Evolutionary conservation across 2,329 filamentous ascomycete genomes (phyloP).

Genomic region (Didymella segeticola): DNA sequence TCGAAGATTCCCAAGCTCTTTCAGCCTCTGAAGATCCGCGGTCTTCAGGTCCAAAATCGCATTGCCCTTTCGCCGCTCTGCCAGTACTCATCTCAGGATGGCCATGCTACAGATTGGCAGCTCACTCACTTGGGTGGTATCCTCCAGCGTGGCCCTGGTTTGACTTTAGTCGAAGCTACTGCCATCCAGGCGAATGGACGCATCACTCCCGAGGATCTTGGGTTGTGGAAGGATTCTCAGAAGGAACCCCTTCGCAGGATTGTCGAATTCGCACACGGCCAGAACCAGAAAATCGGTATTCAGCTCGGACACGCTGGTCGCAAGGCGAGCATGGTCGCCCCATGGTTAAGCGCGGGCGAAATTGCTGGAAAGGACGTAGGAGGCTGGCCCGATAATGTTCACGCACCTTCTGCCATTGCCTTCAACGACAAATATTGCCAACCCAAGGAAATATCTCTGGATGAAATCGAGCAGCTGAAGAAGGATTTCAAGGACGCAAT

Average conservation of each 20-base stretch:
- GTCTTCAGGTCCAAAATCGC: constrained; percentile 71
- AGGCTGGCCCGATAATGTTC: constrained; percentile 62
- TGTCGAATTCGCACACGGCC: constrained; percentile 79
- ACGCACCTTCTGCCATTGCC: constrained; percentile 65
- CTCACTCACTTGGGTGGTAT: constrained; percentile 83
- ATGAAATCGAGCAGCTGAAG: constrained; percentile 72
- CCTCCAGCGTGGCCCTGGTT: constrained; percentile 73
- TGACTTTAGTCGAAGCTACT: constrained; percentile 81
- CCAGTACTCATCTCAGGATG: constrained; percentile 71
- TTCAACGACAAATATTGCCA: constrained; percentile 67
- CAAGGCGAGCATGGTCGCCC: constrained; percentile 65
- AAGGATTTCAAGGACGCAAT: constrained; percentile 68
- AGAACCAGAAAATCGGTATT: constrained; percentile 77
- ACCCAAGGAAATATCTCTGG: constrained; percentile 71
- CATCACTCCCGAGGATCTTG: constrained; percentile 80
- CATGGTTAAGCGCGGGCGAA: constrained; percentile 66
- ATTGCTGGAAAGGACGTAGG: constrained; percentile 63
- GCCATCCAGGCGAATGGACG: constrained; percentile 77
- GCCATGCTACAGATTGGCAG: constrained; percentile 82
- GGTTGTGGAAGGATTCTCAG: constrained; percentile 86
- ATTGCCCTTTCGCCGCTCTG: constrained; percentile 62
- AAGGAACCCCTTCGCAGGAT: constrained; percentile 73
- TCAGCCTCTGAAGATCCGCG: constrained; percentile 63
- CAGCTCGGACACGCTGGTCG: constrained; percentile 83
- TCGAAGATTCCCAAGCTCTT: constrained; percentile 65